Conservation (phyloP, 768 basidiomycete species). For the Tulasnella calospora region DNA sequence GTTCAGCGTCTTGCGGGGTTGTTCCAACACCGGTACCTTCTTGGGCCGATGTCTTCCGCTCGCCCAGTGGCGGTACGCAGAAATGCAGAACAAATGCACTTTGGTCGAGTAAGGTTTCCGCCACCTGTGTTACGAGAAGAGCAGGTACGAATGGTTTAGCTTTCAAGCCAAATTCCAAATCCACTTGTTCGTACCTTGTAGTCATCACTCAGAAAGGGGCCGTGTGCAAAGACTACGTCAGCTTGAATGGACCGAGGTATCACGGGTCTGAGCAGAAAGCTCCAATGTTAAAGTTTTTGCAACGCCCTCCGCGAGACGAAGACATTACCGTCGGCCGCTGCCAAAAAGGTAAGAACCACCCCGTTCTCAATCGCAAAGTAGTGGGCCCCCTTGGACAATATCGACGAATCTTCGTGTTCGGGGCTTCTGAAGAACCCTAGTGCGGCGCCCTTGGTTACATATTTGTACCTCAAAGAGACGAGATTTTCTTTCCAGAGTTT, state of each 20-base stretch:
- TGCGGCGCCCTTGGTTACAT: background rate
- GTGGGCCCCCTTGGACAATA: conserved; percentile 58
- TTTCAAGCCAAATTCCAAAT: too few relatives aligned
- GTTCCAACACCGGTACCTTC: background rate
- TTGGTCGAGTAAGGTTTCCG: conserved; percentile 54
- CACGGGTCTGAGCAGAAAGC: conserved; percentile 41
- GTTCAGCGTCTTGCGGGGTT: background rate
- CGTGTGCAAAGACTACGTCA: conserved; percentile 61
- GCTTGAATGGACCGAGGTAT: conserved; percentile 61
- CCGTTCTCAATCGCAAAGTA: conserved; percentile 61
- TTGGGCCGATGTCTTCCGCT: too few relatives aligned
- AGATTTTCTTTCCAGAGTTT: conserved; percentile 49
- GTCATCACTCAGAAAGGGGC: conserved; percentile 55
- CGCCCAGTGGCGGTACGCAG: conserved; percentile 34
- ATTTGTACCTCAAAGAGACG: conserved; percentile 49
- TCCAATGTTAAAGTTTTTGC: background rate
- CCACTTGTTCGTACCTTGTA: conserved; percentile 14
- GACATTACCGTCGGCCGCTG: conserved; percentile 40
- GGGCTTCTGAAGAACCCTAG: conserved; percentile 53
- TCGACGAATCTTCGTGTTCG: conserved; percentile 52
- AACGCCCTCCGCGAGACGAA: background rate
- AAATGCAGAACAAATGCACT: conserved; percentile 51
- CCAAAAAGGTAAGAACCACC: conserved; percentile 68
- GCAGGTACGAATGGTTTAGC: too few relatives aligned
- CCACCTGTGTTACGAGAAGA: conserved; percentile 48